Conservation (phyloP, 768 basidiomycete genomes). For the Boletus tylopilopsis region DNA sequence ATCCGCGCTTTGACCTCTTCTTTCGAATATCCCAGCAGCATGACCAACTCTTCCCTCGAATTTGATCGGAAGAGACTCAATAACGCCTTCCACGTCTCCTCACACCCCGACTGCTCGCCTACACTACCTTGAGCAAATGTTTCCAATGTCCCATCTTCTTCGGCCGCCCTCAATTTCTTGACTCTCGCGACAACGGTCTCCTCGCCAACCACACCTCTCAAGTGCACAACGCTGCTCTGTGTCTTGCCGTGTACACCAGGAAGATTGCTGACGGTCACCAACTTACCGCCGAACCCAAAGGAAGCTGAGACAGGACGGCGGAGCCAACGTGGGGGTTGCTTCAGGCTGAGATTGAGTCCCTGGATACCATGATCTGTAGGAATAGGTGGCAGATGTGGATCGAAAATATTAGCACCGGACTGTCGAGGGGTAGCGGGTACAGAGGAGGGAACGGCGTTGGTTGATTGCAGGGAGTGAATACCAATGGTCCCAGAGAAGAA, state of each 20-base stretch:
- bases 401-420: constrained; percentile 78
- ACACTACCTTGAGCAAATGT: constrained; percentile 64
- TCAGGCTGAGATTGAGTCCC: constrained; percentile 68
- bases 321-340: constrained; percentile 97
- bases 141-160: constrained; percentile 54
- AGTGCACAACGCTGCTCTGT: constrained; percentile 78
- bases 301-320: constrained; percentile 75
- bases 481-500: constrained; percentile 95
- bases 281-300: constrained; percentile 90
- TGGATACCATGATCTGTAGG: constrained; percentile 44
- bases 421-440: constrained; percentile 43
- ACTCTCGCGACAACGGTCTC: constrained; percentile 70
- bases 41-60: constrained; percentile 86
- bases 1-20: constrained; percentile 76
- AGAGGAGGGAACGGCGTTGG: constrained; percentile 45
- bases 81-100: constrained; percentile 84
- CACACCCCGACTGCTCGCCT: constrained; percentile 27
- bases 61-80: constrained; percentile 83
- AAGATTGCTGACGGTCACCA: constrained; percentile 81
- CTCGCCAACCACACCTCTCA: constrained; percentile 78
- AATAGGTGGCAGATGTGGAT: constrained; percentile 46
- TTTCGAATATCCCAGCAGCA: constrained; percentile 89
- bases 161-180: constrained; percentile 57
- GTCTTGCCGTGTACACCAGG: constrained; percentile 67
- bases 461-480: constrained; percentile 90